Base-by-base conservation (phyloP, 345 rosid genomes). In the Noccaea bulbosa region DNA sequence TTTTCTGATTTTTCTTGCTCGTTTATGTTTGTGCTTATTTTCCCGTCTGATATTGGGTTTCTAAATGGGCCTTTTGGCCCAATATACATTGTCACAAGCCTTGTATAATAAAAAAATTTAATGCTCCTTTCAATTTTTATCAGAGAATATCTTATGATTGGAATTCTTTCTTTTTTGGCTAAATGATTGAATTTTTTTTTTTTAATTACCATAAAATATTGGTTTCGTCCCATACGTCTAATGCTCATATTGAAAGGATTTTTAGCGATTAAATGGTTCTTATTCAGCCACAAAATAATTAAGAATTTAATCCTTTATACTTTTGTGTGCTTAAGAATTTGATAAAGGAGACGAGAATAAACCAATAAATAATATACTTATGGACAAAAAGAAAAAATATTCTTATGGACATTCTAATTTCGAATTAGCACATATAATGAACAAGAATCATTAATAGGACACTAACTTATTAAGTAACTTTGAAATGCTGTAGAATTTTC, bases 1-100 rank as follows among this genome's bases (percentile, higher is more conserved):
- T 6, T 2, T 11, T 35, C 5, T 24, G 24, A 32, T 34, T 6
- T 37, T 33, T 65, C 66, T 15, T 22, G 11, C 40, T n/a, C 58
- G 11, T 40, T 45, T 5, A 0, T n/a, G 14, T 17, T 10, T 50
- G 37, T 7, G 24, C 7, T 61, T 35, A 40, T 35, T 67, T 24
- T 60, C 33, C 62, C 32, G 55, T 7, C 50, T 44, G 7, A 5
- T 60, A 15, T 52, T 67, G 74, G 74, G 79, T 38, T 59, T 44
- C 1, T 38, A 0, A 62, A 38, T 62, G 57, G 79, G 74, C 60
- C 46, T 75, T 3, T 17, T 8, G 43, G 65, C 65, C 76, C 64
- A 67, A 8, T 49, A 65, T 49, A 65, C 16, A 43, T 43, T 14
- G 22, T 12, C 22, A 43, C 17, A 33, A 10, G 1, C 33, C 4